phyloP scores from a whole-genome alignment of 352 stramenopile genomes.

The Phytophthora pistaciae region DNA sequence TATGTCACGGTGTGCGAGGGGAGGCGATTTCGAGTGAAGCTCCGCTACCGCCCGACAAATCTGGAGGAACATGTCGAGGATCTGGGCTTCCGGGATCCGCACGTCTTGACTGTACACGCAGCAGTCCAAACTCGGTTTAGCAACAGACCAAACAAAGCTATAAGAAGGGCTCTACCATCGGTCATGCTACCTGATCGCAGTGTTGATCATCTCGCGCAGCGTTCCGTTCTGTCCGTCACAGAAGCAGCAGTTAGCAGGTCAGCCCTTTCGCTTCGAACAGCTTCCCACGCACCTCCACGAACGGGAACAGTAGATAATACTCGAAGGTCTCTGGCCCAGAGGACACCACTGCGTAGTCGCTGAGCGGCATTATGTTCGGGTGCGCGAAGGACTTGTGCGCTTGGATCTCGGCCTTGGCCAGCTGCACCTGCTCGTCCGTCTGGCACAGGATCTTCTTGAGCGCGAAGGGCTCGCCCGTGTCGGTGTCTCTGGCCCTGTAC shows the following conservation, averaged over 20 bases:
- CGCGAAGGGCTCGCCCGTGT: constrained; percentile 82
- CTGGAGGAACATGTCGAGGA: constrained; percentile 87
- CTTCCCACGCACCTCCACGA: constrained; percentile 67
- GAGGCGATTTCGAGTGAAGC: constrained; percentile 74
- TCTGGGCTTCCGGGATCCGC: constrained; percentile 68
- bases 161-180: not conserved
- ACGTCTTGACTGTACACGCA: constrained; percentile 38
- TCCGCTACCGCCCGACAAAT: constrained; percentile 83
- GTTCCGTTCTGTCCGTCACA: constrained; percentile 70
- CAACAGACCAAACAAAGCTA: not conserved
- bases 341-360: constrained; percentile 77
- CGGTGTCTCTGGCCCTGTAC: constrained; percentile 75
- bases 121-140: not conserved
- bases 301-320: constrained; percentile 90
- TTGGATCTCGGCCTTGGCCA: constrained; percentile 86
- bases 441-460: constrained; percentile 93
- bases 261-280: not conserved
- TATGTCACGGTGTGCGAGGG: constrained; percentile 88
- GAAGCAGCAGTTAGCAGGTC: constrained; percentile 1
- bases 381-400: constrained; percentile 78
- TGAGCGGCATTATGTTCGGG: constrained; percentile 87
- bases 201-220: constrained; percentile 87
- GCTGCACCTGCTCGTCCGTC: constrained; percentile 80
- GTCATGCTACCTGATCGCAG: constrained; percentile 48
- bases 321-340: constrained; percentile 52